Conservation (phyloP, 1,284 basidiomycete genomes). For the Heliocybe sulcata region DNA sequence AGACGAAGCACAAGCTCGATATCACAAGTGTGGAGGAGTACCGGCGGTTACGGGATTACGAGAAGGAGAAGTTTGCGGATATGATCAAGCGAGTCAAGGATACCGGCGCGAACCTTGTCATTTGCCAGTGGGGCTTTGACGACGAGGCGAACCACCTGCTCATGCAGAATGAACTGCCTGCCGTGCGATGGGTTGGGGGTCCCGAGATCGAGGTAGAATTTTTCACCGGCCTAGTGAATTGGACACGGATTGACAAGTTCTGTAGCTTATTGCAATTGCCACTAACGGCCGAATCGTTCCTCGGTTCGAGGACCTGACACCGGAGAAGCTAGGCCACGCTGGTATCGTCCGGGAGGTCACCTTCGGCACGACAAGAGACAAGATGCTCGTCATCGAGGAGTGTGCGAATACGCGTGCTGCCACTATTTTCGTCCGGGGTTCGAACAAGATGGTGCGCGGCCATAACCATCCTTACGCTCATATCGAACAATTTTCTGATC, state of each 20-base stretch:
- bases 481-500: neutral
- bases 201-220: slow-evolving; percentile 89
- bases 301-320: slow-evolving; percentile 90
- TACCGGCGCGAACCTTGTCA: slow-evolving; percentile 97
- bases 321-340: slow-evolving; percentile 89
- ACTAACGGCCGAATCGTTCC: slow-evolving; percentile 98
- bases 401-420: slow-evolving; percentile 96
- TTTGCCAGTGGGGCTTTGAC: slow-evolving; percentile 99
- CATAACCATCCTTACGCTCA: slow-evolving; percentile 2
- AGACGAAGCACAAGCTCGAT: slow-evolving; percentile 99
- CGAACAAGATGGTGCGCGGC: slow-evolving; percentile 90
- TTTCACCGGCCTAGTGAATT: neutral
- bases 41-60: slow-evolving; percentile 91
- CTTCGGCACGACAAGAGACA: slow-evolving; percentile 96
- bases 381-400: slow-evolving; percentile 99
- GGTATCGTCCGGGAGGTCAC: slow-evolving; percentile 91
- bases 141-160: slow-evolving; percentile 98
- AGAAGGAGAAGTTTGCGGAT: slow-evolving; percentile 91
- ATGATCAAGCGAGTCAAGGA: slow-evolving; percentile 99
- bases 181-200: slow-evolving; percentile 99
- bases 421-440: slow-evolving; percentile 95
- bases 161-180: slow-evolving; percentile 96
- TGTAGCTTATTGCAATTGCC: slow-evolving; percentile 92
- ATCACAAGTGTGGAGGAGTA: slow-evolving; percentile 98
- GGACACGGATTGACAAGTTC: slow-evolving; percentile 3